A percentile compares a stretch with the other conserved stretches of the same genome.
Conservation (phyloP, 2,329 filamentous ascomycete genomes). For the Tolypocladium pustulatum region DNA sequence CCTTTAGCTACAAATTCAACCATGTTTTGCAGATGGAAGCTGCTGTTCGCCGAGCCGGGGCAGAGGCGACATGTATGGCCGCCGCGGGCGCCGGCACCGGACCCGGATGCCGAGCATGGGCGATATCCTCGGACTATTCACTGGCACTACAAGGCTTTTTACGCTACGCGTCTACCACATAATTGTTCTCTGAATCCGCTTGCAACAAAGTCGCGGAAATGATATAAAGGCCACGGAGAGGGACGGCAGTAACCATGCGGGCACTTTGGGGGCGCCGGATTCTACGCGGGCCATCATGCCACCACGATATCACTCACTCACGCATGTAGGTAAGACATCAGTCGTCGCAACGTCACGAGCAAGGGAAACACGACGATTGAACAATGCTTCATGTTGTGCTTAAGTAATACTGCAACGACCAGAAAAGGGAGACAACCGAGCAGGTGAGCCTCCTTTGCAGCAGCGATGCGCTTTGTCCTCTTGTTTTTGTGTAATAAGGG, state of each 20-base stretch:
- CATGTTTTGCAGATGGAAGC: neutral
- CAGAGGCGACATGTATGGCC: neutral
- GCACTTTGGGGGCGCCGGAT: too few relatives aligned
- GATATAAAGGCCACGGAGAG: too few relatives aligned
- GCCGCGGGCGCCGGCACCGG: neutral
- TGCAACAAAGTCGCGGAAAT: too few relatives aligned
- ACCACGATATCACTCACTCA: too few relatives aligned
- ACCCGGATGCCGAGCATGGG: neutral
- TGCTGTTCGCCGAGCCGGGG: neutral
- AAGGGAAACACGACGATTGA: slow-evolving; percentile 2
- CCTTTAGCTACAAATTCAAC: too few relatives aligned
- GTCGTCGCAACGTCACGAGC: neutral
- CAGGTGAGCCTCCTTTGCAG: slow-evolving; percentile 22
- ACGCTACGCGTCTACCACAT: too few relatives aligned
- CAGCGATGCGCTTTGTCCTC: slow-evolving; percentile 24
- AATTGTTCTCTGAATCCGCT: too few relatives aligned
- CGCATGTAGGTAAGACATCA: neutral
- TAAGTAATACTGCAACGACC: slow-evolving; percentile 32
- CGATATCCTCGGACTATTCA: neutral
- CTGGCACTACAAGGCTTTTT: too few relatives aligned
- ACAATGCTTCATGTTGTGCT: slow-evolving; percentile 22
- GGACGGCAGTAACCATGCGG: neutral
- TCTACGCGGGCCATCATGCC: neutral
- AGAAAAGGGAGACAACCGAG: slow-evolving; percentile 18
- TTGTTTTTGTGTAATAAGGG: slow-evolving; percentile 13